phyloP scores from a whole-genome alignment of 2,329 filamentous ascomycete species.

The Penicillium sclerotigenum region DNA sequence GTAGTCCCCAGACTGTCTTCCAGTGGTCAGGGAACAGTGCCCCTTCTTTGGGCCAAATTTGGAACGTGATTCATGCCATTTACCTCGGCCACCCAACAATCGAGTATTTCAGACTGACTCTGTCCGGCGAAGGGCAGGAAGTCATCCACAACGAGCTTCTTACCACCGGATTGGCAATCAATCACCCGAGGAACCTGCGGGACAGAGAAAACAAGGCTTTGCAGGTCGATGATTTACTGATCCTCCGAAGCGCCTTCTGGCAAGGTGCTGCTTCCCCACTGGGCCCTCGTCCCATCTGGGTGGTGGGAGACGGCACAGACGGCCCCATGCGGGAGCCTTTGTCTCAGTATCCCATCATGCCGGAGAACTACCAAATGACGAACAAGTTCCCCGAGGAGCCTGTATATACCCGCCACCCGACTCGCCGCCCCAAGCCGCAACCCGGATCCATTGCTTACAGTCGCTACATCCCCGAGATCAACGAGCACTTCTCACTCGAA shows the following conservation, averaged over 20 bases:
- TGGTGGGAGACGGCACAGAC: slow-evolving; percentile 44
- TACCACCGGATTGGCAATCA: slow-evolving; percentile 29
- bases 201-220: slow-evolving; percentile 18
- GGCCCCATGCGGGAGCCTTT: slow-evolving; percentile 24
- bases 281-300: slow-evolving; percentile 62
- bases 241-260: slow-evolving; percentile 62
- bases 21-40: slow-evolving; percentile 37
- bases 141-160: slow-evolving; percentile 43
- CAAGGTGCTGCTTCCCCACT: slow-evolving; percentile 67
- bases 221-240: slow-evolving; percentile 40
- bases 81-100: slow-evolving; percentile 44
- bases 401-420: slow-evolving; percentile 65
- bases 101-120: slow-evolving; percentile 45
- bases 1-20: slow-evolving; percentile 43
- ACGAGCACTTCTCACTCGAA: slow-evolving; percentile 75
- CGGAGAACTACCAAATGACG: slow-evolving; percentile 43
- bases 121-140: slow-evolving; percentile 36
- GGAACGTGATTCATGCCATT: slow-evolving; percentile 48
- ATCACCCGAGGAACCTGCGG: slow-evolving; percentile 22
- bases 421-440: slow-evolving; percentile 67
- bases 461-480: slow-evolving; percentile 71
- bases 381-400: slow-evolving; percentile 49
- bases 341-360: slow-evolving; percentile 30
- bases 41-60: slow-evolving; percentile 48
- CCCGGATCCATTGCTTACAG: slow-evolving; percentile 72